Evolutionary conservation across 2,329 filamentous ascomycete genomes (phyloP).

Genomic region (Colletotrichum magnum): DNA sequence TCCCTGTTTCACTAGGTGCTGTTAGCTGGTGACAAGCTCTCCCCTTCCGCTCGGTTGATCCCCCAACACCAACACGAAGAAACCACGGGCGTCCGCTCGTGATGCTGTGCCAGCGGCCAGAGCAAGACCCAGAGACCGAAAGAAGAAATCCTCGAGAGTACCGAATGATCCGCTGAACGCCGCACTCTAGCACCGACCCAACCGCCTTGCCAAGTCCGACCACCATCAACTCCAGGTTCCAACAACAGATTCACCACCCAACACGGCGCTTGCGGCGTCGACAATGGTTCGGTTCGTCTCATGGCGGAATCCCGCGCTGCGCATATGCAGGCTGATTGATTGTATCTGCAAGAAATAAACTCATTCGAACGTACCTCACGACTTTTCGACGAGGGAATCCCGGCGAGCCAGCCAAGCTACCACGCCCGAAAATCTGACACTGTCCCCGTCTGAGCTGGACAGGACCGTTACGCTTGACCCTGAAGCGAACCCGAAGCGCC

Average conservation of each 20-base stretch:
- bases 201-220: background rate
- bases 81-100: constrained; percentile 11
- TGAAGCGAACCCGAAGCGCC: background rate
- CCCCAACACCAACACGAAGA: constrained; percentile 12
- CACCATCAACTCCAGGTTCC: background rate
- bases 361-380: constrained; percentile 30
- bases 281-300: constrained; percentile 34
- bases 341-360: constrained; percentile 20
- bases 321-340: constrained; percentile 21
- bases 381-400: constrained; percentile 30
- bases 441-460: constrained; percentile 33
- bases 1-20: constrained; percentile 33
- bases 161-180: constrained; percentile 15
- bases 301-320: constrained; percentile 16
- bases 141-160: background rate
- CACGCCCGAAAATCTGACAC: constrained; percentile 16
- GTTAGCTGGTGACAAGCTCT: constrained; percentile 29
- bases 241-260: background rate
- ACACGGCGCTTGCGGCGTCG: background rate
- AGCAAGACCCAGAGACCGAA: background rate
- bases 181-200: background rate
- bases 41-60: constrained; percentile 33
- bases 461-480: constrained; percentile 20
- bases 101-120: constrained; percentile 14
- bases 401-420: constrained; percentile 21